Evolutionary conservation across 192 early-diverging fungal genomes (phyloP), one percentile per base, ranked within the genome.

Genomic region (Coemansia sp.): DNA sequence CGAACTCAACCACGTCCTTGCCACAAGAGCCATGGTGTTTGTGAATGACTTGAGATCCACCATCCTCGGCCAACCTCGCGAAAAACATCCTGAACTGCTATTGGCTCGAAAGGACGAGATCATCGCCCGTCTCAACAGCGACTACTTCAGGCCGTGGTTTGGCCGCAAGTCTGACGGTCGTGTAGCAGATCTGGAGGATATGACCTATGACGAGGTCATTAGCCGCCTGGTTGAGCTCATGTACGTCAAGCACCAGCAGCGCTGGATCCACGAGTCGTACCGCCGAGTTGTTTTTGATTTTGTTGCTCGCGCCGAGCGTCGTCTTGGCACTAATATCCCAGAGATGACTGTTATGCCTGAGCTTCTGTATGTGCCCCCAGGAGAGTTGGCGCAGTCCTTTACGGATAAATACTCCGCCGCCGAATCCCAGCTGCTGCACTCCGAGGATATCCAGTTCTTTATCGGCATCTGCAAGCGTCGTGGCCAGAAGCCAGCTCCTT

Each of bases 161-260:
- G 95, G 94, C 50, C 83, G 83, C 67, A 97, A 96, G 86, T 70
- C 85, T 4, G 87, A 91, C 65, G 94, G 93, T n/a, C 78, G 72
- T 1, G 81, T 90, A 52, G 90, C 87, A 31, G 94, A 95, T 70
- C 82, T 98, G 65, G 89, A 92, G 68, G 93, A 95, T 40, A 97
- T 98, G 95, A 96, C 97, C 9, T 98, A 98, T 74, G 82, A 87
- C 58, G 94, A 97, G 71, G 95, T 96, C 38, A 82, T 91, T 31
- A 75, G 87, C 70, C 93, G 97, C 49, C 67, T 96, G 80, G 83
- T 95, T n/a, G 92, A 92, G 79, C 87, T 95, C 20, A 71, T 96
- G 84, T 98, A 93, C 72, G 78, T 95, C 64, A 74, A 84, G 62
- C 88, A 90, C 61, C 88, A 94, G 77, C 58, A 72, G 46, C 89